Evolutionary conservation across 441 rosid genomes (phyloP).

Genomic region (Dalechampia spathulata): DNA sequence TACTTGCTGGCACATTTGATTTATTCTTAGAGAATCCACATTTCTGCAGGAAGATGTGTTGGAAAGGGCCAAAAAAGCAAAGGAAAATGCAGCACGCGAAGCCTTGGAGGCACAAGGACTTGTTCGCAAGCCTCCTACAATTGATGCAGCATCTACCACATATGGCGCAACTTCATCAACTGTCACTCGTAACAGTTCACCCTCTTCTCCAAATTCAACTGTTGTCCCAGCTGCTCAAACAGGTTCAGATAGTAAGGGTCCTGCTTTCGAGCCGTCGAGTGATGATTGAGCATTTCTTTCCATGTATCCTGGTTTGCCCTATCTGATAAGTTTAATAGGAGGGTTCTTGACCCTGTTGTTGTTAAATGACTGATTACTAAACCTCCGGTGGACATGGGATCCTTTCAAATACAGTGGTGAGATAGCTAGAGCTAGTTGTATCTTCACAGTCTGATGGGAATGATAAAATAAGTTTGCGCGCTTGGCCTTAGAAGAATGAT

Average conservation of each 20-base stretch:
- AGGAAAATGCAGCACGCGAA: conserved; percentile 76
- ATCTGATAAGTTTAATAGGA: neutral
- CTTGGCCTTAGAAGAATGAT: neutral
- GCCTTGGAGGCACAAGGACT: conserved; percentile 51
- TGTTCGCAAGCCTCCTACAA: conserved; percentile 29
- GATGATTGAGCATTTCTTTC: conserved; percentile 10
- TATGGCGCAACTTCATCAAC: conserved; percentile 19
- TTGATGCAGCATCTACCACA: conserved; percentile 12
- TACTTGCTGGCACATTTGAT: no score
- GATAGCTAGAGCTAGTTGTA: neutral
- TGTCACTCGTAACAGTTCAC: conserved; percentile 16
- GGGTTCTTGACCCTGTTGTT: neutral
- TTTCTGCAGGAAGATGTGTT: conserved; percentile 68
- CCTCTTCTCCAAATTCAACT: conserved; percentile 14
- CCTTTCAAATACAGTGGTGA: neutral
- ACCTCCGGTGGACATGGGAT: neutral
- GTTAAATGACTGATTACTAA: neutral
- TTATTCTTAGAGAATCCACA: no score
- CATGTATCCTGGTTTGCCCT: neutral
- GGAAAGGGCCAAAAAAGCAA: conserved; percentile 73
- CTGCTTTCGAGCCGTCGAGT: conserved; percentile 19
- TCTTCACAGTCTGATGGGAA: neutral
- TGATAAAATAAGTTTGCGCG: neutral
- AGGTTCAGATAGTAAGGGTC: conserved; percentile 26
- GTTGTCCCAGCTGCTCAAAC: conserved; percentile 13